Conservation (phyloP, 2,329 filamentous ascomycete species). For the Basipetospora chlamydospora region DNA sequence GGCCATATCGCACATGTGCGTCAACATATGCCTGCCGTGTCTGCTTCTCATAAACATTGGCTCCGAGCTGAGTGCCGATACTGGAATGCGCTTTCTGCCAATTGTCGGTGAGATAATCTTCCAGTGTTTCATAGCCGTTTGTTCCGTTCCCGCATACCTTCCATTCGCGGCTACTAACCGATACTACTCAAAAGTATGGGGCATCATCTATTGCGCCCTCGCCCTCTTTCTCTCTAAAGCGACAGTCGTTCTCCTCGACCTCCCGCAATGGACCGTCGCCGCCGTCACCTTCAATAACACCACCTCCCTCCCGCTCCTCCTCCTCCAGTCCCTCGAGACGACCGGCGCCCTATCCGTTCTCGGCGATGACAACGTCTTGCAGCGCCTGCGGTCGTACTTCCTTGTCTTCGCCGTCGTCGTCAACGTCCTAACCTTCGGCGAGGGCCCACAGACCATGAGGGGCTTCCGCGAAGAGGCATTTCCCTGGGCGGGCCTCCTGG, state of each 20-base stretch:
- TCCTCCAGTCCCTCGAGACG: slow-evolving; percentile 25
- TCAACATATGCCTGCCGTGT: slow-evolving; percentile 30
- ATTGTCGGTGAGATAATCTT: slow-evolving; percentile 13
- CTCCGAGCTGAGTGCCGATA: slow-evolving; percentile 21
- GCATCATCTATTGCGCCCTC: slow-evolving; percentile 12
- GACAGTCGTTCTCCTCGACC: slow-evolving; percentile 14
- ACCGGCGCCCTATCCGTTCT: slow-evolving; percentile 42
- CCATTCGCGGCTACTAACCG: no score
- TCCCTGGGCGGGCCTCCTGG: neutral
- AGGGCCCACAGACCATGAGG: slow-evolving; percentile 29
- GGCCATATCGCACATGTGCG: slow-evolving; percentile 29
- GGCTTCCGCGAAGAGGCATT: slow-evolving; percentile 9
- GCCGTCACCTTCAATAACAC: slow-evolving; percentile 36
- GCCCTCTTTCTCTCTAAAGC: neutral
- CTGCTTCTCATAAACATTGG: slow-evolving; percentile 31
- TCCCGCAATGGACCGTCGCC: slow-evolving; percentile 30
- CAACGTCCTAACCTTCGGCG: slow-evolving; percentile 48
- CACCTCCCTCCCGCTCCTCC: slow-evolving; percentile 28
- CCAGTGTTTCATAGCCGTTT: no score
- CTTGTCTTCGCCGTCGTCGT: slow-evolving; percentile 49
- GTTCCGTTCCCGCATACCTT: no score
- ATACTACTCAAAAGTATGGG: no score
- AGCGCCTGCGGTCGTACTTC: slow-evolving; percentile 50
- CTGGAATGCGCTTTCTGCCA: slow-evolving; percentile 21
- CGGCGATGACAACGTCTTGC: slow-evolving; percentile 25